Evolutionary conservation across 2,329 filamentous ascomycete species (phyloP).

Genomic region (Fusarium annulatum): DNA sequence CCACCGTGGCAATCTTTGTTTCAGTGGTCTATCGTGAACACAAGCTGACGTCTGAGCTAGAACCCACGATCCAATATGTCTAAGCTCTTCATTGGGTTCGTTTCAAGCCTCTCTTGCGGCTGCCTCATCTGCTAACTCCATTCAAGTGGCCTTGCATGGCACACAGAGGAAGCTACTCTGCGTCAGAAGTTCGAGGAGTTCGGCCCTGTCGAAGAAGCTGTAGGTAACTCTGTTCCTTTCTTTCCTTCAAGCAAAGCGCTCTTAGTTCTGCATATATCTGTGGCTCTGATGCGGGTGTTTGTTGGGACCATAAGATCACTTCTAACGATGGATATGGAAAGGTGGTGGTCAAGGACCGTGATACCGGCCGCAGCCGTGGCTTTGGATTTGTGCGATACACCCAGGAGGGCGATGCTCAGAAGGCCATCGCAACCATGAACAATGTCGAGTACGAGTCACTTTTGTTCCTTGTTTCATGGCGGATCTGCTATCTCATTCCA

Average conservation of each 20-base stretch:
- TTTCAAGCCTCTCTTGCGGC: background rate
- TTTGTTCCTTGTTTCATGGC: constrained; percentile 38
- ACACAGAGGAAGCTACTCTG: constrained; percentile 90
- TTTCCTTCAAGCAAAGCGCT: constrained; percentile 33
- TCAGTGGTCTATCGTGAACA: background rate
- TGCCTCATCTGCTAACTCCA: constrained; percentile 37
- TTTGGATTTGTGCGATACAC: constrained; percentile 96
- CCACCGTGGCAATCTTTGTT: background rate
- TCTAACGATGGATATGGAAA: constrained; percentile 53
- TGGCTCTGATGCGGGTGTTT: constrained; percentile 33
- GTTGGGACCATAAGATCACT: constrained; percentile 21
- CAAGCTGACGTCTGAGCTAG: constrained; percentile 29
- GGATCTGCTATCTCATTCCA: constrained; percentile 2
- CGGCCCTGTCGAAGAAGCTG: constrained; percentile 92
- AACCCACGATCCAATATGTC: constrained; percentile 70
- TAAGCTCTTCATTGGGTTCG: constrained; percentile 75
- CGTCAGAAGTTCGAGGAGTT: constrained; percentile 93
- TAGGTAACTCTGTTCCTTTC: constrained; percentile 64
- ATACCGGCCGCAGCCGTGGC: constrained; percentile 94
- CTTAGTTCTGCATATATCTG: constrained; percentile 33
- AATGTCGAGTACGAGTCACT: constrained; percentile 79
- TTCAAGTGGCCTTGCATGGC: constrained; percentile 92
- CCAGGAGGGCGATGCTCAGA: constrained; percentile 79
- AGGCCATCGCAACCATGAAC: constrained; percentile 83
- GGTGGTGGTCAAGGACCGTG: constrained; percentile 98